Base-by-base conservation (phyloP, 1,284 basidiomycete species). In the Microbotryum lychnidis-dioicae region DNA sequence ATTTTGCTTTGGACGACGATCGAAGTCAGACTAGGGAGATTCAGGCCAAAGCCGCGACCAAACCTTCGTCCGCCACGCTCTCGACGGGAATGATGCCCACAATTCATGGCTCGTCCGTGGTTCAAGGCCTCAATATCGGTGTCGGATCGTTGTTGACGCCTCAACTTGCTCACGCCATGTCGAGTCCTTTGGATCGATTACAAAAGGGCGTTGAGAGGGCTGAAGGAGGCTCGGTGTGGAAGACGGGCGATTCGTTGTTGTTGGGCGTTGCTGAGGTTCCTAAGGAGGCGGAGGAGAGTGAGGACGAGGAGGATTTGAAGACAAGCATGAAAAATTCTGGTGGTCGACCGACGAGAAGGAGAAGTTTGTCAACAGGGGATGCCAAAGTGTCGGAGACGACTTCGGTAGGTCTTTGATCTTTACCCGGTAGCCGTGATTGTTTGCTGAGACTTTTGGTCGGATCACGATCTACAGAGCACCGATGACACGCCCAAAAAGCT, bases 81-180 rank as follows among this genome's bases (percentile, higher is more conserved):
- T 68, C 66, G 18, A 63, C 63, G 18, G 57, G 45, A 21, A 65
- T 68, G 63, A 21, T 68, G 7, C 66, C 63, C 10, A 65, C 63
- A 1, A 57, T 65, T 52, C 56, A 60, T 0, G 61, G 58, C 2
- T 53, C 56, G 2, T 10, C 57, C 14, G 59, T 55, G 7, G 61
- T 56, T 3, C 20, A 31, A 10, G 21, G 31, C 31, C 46, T 65
- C n/a, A 54, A 52, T 23, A 42, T 65, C 18, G 29, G 51, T 27
- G 50, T 66, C 14, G 66, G 66, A 1, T 52, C 56, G 12, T 62
- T 59, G 2, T 53, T 68, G 3, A 68, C 66, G 2, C 46, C 58
- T 16, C 44, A 61, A 6, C 56, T 66, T 2, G 66, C 62, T 3
- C 56, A 61, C 20, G 66, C 63, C 47, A 63, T 68, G 63, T 54